A percentile compares a stretch with the other conserved stretches of the same genome.
Conservation (phyloP, 371 early-diverging fungal genomes). For the Apophysomyces ossiformis region DNA sequence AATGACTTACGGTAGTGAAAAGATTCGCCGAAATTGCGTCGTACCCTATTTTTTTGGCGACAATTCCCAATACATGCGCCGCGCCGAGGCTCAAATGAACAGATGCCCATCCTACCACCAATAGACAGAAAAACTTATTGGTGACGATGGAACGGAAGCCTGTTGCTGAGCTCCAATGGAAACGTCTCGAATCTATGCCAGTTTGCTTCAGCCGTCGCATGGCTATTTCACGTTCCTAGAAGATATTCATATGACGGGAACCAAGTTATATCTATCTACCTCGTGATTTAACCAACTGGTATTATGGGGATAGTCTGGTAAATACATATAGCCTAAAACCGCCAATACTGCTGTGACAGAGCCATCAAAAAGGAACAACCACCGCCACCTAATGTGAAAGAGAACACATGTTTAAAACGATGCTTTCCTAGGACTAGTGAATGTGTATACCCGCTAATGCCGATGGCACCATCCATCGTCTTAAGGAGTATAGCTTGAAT, state of each 20-base stretch:
- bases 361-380: conserved; percentile 27
- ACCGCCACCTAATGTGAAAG: conserved; percentile 20
- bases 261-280: not conserved
- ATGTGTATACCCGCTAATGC: conserved; percentile 46
- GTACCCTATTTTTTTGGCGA: conserved; percentile 47
- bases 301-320: conserved; percentile 26
- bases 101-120: conserved; percentile 46
- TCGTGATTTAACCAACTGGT: conserved; percentile 24
- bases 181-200: conserved; percentile 10
- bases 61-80: conserved; percentile 45
- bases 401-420: not conserved
- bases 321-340: conserved; percentile 17
- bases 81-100: conserved; percentile 44
- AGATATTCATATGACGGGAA: too few species aligned
- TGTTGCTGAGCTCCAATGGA: not conserved
- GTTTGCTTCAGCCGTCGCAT: conserved; percentile 22
- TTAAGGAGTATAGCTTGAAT: conserved; percentile 51
- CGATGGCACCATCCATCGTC: conserved; percentile 47
- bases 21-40: conserved; percentile 55
- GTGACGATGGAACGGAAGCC: conserved; percentile 12
- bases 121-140: conserved; percentile 43
- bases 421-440: not conserved
- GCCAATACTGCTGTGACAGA: conserved; percentile 20
- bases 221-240: conserved; percentile 35
- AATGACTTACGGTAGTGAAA: conserved; percentile 42